Base-by-base conservation (phyloP, 1,284 basidiomycete species). In the Ceratobasidium sp. region DNA sequence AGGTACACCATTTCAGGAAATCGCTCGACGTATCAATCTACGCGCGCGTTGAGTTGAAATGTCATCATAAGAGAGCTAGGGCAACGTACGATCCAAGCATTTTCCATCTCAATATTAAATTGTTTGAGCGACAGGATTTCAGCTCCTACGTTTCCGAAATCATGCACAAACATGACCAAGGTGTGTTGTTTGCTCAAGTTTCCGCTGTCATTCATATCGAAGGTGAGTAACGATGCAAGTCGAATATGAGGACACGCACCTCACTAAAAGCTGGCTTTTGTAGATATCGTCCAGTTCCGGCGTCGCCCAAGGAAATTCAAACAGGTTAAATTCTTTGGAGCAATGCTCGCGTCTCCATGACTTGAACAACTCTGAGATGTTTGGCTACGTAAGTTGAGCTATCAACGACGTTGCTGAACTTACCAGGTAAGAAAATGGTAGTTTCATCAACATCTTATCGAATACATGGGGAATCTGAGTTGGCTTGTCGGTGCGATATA, bases 11-110 rank as follows among this genome's bases (percentile, higher is more conserved):
- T 11, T 88, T 85, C 56, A 98, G 87, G 15, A 99, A 86, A 61
- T 89, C 84, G 82, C 92, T 92, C 0, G 93, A 94, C 56, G 92
- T 92, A 83, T 99, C 96, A 75, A 98, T 86, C 96, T 98, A 79
- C 37, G 56, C 68, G 61, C 45, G 45, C 69, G 15, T 77, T 76
- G 33, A 53, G 8, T 17, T 54, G 66, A 63, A 53, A 33, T 94
- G 86, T 98, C 96, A 84, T 98, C n/a, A 96, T 10, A 93, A 90
- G 80, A 97, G 93, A 49, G 42, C 97, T 82, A 0, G 90, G 15
- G 28, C 17, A 17, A 63, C 71, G 5, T 39, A 74, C 71, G n/a
- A 74, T 74, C 71, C 71, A 74, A 20, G 71, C 33, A n/a, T 74
- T 74, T 37, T 74, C 71, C 45, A 63, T 39, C 45, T 47, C 71